Evolutionary conservation across 2,329 filamentous ascomycete species (phyloP), one percentile per base, ranked within the genome.

Genomic region (Fusarium miscanthi): DNA sequence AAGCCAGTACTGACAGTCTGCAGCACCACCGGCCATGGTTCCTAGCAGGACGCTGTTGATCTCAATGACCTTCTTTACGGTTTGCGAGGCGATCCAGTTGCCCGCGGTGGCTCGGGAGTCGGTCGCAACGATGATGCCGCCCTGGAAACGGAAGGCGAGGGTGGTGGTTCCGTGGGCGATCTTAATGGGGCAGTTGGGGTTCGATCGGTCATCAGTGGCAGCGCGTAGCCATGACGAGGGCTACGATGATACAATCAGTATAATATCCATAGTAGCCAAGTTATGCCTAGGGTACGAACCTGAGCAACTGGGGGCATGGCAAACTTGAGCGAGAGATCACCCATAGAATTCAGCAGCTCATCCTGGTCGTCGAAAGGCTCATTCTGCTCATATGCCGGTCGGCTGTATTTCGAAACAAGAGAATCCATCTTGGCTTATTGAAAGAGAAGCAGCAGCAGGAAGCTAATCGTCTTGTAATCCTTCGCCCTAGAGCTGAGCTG

Each of bases 1-100:
- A 74, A 99, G 93, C 96, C 96, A 99, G 89, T 98, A 98, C 90
- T 98, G 96, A 85, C 96, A 99, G 85, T 99, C 96, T 83, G 96
- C 96, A 80, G 96, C 96, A 85, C 96, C 96, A 84, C 96, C 96
- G 72, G 96, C 96, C 95, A 99, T 97, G 77, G 96, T 99, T 74
- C 96, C 96, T 79, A 99, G 86, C 84, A 99, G 88, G 84, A 92
- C 93, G 84, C 88, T 94, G 87, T 97, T 97, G 88, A 97, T 97
- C 88, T 97, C 94, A 81, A 99, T 98, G 77, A 99, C 96, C 89
- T 99, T 99, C 91, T 99, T 99, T 81, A 99, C 96, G 59, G 96
- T 99, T 88, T 99, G 96, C 85, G 94, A 97, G 75, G 96, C 96
- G 84, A 99, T 99, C 96, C 96, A 99, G 89, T 96, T 97, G 80